Percentiles rank a stretch among this genome's conserved stretches.
Evolutionary conservation across 23 red algal genomes (phyloP).

Genomic region (Gracilaria domingensis): DNA sequence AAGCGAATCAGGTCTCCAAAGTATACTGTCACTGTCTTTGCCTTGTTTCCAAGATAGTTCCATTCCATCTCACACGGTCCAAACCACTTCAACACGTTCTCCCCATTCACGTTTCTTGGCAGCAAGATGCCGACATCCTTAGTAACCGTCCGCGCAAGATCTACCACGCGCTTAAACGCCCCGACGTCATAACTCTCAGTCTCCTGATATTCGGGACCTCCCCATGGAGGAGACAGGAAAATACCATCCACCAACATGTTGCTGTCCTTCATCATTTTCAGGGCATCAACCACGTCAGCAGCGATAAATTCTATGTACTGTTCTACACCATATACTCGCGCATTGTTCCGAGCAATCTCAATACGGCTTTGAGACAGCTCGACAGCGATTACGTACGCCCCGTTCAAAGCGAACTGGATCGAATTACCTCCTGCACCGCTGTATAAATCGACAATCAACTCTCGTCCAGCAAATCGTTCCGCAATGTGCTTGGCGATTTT

Average conservation of each 20-base stretch:
- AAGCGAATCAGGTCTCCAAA: slow-evolving; percentile 57
- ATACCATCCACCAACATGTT: slow-evolving; percentile 66
- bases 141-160: slow-evolving; percentile 30
- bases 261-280: slow-evolving; percentile 50
- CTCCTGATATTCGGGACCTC: slow-evolving; percentile 83
- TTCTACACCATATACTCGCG: slow-evolving; percentile 84
- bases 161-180: slow-evolving; percentile 28
- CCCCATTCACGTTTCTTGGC: slow-evolving; percentile 56
- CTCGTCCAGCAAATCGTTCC: slow-evolving; percentile 54
- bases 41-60: slow-evolving; percentile 65
- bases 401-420: slow-evolving; percentile 86
- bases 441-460: slow-evolving; percentile 74
- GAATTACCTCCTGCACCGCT: slow-evolving; percentile 89
- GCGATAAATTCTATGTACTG: slow-evolving; percentile 80
- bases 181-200: slow-evolving; percentile 55
- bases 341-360: slow-evolving; percentile 77
- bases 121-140: slow-evolving; percentile 79
- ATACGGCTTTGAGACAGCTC: slow-evolving; percentile 49
- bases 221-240: slow-evolving; percentile 95
- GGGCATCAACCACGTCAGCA: slow-evolving; percentile 77
- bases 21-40: slow-evolving; percentile 82
- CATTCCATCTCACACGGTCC: slow-evolving; percentile 77
- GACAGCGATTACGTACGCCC: slow-evolving; percentile 77
- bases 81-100: slow-evolving; percentile 24
- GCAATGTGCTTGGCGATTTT: slow-evolving; percentile 96